Evolutionary conservation across 495 filamentous ascomycete species (phyloP).

Genomic region (Penicillium nucicola): DNA sequence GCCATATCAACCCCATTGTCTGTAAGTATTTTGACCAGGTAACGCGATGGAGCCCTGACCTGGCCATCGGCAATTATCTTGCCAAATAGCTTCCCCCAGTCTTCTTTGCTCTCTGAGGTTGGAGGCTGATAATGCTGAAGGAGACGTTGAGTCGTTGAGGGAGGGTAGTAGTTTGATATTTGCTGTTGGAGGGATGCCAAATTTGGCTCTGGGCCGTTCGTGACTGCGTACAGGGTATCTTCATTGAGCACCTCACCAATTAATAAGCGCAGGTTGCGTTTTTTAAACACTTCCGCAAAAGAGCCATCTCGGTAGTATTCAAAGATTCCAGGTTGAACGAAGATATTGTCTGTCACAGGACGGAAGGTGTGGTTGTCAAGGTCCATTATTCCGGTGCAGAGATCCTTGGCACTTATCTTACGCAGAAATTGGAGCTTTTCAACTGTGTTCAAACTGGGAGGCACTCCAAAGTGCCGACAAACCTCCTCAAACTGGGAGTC

Average conservation of each 20-base stretch:
- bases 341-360: slow-evolving; percentile 38
- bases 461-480: slow-evolving; percentile 33
- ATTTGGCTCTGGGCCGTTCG: slow-evolving; percentile 33
- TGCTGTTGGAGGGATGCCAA: slow-evolving; percentile 31
- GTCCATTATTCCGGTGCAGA: slow-evolving; percentile 28
- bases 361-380: slow-evolving; percentile 45
- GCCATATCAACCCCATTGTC: slow-evolving; percentile 15
- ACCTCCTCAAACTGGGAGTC: slow-evolving; percentile 49
- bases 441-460: slow-evolving; percentile 15
- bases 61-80: slow-evolving; percentile 48
- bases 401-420: slow-evolving; percentile 19
- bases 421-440: slow-evolving; percentile 40
- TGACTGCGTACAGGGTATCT: slow-evolving; percentile 39
- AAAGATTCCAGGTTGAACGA: slow-evolving; percentile 37
- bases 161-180: slow-evolving; percentile 45
- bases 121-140: slow-evolving; percentile 35
- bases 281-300: slow-evolving; percentile 39
- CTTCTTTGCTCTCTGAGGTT: slow-evolving; percentile 14
- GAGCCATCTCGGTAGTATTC: slow-evolving; percentile 36
- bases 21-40: slow-evolving; percentile 17
- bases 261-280: slow-evolving; percentile 35
- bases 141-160: slow-evolving; percentile 27
- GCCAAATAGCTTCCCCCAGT: slow-evolving; percentile 45
- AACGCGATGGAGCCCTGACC: slow-evolving; percentile 31
- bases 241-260: slow-evolving; percentile 49